A percentile compares a stretch with the other conserved stretches of the same genome.
phyloP scores from a whole-genome alignment of 352 stramenopile genomes.

The Elongisporangium prolatum region DNA sequence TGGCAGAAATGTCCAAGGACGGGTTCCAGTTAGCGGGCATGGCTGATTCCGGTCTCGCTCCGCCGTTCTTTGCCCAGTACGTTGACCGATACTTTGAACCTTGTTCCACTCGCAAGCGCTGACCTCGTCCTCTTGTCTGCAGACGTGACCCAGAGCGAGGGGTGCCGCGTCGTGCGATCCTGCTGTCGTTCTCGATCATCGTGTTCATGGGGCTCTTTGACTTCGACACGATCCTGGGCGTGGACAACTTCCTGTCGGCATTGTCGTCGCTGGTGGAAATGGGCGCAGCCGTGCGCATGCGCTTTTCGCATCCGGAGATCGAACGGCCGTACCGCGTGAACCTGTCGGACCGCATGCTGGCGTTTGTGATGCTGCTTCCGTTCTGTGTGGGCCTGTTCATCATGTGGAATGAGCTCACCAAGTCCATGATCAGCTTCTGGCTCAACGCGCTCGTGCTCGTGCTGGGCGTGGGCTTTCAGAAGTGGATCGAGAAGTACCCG shows the following conservation, averaged over 20 bases:
- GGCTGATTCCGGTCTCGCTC: slow-evolving; percentile 74
- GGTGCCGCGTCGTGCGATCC: slow-evolving; percentile 58
- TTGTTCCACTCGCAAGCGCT: background rate
- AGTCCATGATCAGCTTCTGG: slow-evolving; percentile 60
- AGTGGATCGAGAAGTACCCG: slow-evolving; percentile 56
- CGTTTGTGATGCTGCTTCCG: slow-evolving; percentile 43
- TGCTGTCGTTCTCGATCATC: slow-evolving; percentile 75
- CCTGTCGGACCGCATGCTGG: slow-evolving; percentile 51
- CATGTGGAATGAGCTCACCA: slow-evolving; percentile 78
- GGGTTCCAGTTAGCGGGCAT: slow-evolving; percentile 78
- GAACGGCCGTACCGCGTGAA: slow-evolving; percentile 72
- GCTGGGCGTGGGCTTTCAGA: slow-evolving; percentile 47
- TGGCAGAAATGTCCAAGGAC: slow-evolving; percentile 82
- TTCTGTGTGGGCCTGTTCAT: slow-evolving; percentile 70
- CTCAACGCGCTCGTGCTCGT: slow-evolving; percentile 50
- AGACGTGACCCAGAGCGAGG: slow-evolving; percentile 57
- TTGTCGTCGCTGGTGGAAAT: slow-evolving; percentile 73
- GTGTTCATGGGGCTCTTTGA: slow-evolving; percentile 76
- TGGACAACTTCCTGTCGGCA: slow-evolving; percentile 80
- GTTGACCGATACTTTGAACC: slow-evolving; percentile 6
- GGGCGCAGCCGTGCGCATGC: slow-evolving; percentile 70
- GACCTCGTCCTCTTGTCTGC: background rate
- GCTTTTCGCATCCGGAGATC: slow-evolving; percentile 69
- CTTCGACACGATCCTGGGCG: slow-evolving; percentile 75
- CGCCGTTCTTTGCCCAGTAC: slow-evolving; percentile 72